Conservation (phyloP, 2,329 filamentous ascomycete species). For the Penicillium corylophilum region DNA sequence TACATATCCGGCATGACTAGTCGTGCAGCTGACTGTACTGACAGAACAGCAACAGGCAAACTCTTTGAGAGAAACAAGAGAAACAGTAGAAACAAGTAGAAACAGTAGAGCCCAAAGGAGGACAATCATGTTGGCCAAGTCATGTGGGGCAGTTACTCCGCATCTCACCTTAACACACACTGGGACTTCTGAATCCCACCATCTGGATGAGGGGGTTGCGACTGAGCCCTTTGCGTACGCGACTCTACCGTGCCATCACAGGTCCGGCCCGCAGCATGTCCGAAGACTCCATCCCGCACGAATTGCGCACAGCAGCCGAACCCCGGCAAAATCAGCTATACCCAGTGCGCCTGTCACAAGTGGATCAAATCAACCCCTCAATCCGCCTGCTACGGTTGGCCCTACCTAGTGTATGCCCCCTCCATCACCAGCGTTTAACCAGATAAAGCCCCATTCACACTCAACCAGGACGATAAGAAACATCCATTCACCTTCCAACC, state of each 20-base stretch:
- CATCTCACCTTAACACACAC: background rate
- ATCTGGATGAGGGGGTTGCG: slow-evolving; percentile 17
- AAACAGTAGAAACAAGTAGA: background rate
- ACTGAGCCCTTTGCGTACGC: slow-evolving; percentile 4
- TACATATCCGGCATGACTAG: background rate
- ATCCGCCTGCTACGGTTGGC: slow-evolving; percentile 68
- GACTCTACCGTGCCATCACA: slow-evolving; percentile 1
- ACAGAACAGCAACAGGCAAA: too few relatives aligned
- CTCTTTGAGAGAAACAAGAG: too few relatives aligned
- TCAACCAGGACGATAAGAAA: slow-evolving; percentile 18
- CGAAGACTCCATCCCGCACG: slow-evolving; percentile 53
- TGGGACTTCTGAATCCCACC: background rate
- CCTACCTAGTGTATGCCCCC: slow-evolving; percentile 52
- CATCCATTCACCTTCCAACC: slow-evolving; percentile 63
- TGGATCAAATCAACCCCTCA: slow-evolving; percentile 64
- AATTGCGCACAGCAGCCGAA: slow-evolving; percentile 71
- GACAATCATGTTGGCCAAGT: background rate
- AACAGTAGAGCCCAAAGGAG: background rate
- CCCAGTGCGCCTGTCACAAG: slow-evolving; percentile 58
- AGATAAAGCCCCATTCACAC: background rate
- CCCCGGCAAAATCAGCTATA: slow-evolving; percentile 67
- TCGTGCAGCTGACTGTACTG: too few relatives aligned
- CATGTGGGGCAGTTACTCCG: background rate
- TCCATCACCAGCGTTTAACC: background rate
- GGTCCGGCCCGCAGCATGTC: slow-evolving; percentile 22